A percentile compares a stretch with the other conserved stretches of the same genome.
These are phyloP conservation scores for Alternaria ethzedia DNA, from an alignment of 2,329 filamentous ascomycete species.

Conservation along the genomic window DNA sequence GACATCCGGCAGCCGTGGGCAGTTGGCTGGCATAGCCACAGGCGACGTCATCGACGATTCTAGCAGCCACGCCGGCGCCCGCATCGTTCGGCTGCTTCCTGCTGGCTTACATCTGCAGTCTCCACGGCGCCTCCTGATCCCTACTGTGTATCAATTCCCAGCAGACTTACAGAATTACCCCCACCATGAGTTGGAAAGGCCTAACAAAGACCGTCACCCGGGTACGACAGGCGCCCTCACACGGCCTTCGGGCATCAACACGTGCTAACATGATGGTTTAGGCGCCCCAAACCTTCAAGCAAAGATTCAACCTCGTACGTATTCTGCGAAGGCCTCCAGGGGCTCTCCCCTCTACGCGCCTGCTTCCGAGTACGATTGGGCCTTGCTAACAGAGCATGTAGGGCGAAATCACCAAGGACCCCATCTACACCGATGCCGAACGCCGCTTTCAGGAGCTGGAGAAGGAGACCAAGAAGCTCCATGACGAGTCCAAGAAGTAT, in stretches of 20 bases:
- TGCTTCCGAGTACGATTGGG: constrained; percentile 21
- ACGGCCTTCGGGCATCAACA: constrained; percentile 14
- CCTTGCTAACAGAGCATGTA: constrained; percentile 35
- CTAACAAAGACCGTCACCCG: constrained; percentile 88
- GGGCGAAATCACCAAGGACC: constrained; percentile 93
- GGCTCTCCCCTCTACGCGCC: constrained; percentile 18
- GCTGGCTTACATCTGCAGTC: constrained; percentile 1
- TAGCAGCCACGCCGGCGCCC: constrained; percentile 31
- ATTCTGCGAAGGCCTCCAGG: not conserved
- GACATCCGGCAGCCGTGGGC: constrained; percentile 7
- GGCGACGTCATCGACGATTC: constrained; percentile 12
- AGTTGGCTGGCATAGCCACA: constrained; percentile 13
- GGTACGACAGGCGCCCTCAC: constrained; percentile 60
- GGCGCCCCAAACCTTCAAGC: constrained; percentile 91
- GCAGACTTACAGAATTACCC: constrained; percentile 1
- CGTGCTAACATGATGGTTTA: constrained; percentile 41
- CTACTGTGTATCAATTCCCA: constrained; percentile 11
- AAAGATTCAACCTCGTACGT: constrained; percentile 81
- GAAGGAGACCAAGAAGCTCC: constrained; percentile 92
- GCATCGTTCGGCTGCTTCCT: constrained; percentile 27
- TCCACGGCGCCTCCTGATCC: constrained; percentile 6
- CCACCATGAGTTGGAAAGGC: constrained; percentile 92
- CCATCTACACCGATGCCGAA: constrained; percentile 93
- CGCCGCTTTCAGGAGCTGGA: constrained; percentile 93
- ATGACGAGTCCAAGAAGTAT: constrained; percentile 90